Percentiles rank a stretch among this genome's conserved stretches.
phyloP scores from a whole-genome alignment of 2,329 filamentous ascomycete genomes.

The Paraconiothyrium brasiliense region DNA sequence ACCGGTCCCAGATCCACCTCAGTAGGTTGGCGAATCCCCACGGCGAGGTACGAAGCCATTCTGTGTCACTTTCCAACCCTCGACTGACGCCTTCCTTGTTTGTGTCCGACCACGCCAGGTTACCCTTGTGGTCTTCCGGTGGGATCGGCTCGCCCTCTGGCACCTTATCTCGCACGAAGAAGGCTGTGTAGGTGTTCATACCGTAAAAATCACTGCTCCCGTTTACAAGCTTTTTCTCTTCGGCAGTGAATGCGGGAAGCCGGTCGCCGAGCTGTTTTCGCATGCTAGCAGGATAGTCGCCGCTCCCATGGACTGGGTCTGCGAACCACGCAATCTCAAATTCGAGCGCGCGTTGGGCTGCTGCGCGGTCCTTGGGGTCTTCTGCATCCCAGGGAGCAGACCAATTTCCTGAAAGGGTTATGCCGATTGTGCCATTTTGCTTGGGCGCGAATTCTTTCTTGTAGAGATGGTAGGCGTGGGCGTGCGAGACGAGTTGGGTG shows the following conservation, averaged over 20 bases:
- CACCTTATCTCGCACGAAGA: background rate
- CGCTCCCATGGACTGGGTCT: constrained; percentile 75
- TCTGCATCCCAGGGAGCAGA: constrained; percentile 83
- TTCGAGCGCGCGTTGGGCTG: constrained; percentile 82
- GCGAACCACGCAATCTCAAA: constrained; percentile 90
- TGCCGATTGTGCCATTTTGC: constrained; percentile 53
- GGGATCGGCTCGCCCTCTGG: background rate
- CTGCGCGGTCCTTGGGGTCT: constrained; percentile 78
- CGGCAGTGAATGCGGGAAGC: constrained; percentile 76
- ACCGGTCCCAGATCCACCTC: constrained; percentile 55
- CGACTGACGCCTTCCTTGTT: constrained; percentile 48
- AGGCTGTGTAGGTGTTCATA: constrained; percentile 80
- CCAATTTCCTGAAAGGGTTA: constrained; percentile 59
- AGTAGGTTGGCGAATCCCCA: constrained; percentile 48
- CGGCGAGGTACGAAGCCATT: constrained; percentile 52
- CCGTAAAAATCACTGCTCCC: constrained; percentile 95
- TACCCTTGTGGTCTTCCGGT: constrained; percentile 7
- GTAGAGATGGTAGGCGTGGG: constrained; percentile 51
- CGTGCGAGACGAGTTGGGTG: constrained; percentile 53
- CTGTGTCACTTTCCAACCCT: constrained; percentile 51
- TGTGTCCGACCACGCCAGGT: background rate
- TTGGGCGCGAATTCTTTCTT: constrained; percentile 50
- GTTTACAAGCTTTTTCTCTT: constrained; percentile 77
- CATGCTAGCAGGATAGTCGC: constrained; percentile 84
- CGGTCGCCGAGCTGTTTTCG: constrained; percentile 79